Percentiles rank a stretch among this genome's conserved stretches.
Conservation (phyloP, 2,329 filamentous ascomycete genomes). For the Venturia effusa region DNA sequence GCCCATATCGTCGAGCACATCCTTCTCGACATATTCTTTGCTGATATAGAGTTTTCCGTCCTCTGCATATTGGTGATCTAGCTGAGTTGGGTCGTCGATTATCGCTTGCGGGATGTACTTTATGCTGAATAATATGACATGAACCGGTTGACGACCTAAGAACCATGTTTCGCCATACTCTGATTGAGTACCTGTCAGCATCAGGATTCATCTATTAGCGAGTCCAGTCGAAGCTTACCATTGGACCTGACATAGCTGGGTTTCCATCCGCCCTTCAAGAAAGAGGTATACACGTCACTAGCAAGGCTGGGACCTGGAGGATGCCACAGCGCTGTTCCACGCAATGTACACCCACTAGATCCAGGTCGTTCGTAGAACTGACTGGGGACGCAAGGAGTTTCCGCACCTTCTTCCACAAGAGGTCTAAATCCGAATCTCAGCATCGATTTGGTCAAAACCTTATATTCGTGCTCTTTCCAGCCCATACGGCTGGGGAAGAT, state of each 20-base stretch:
- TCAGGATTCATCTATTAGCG: background rate
- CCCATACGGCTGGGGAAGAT: constrained; percentile 2
- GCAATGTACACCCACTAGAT: background rate
- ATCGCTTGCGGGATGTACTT: constrained; percentile 7
- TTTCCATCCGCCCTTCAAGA: constrained; percentile 4
- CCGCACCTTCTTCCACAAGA: background rate
- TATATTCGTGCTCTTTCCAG: constrained; percentile 8
- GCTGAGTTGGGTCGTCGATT: background rate
- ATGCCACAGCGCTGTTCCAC: constrained; percentile 7
- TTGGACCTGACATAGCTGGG: constrained; percentile 2
- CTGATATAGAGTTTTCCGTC: constrained; percentile 6
- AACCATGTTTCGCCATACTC: constrained; percentile 4
- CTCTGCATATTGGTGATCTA: constrained; percentile 1
- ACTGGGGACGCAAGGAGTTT: constrained; percentile 1
- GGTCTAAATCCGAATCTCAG: background rate
- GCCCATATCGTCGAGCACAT: constrained; percentile 1
- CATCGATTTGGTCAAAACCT: constrained; percentile 5
- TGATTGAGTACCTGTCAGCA: background rate
- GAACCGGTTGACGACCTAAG: constrained; percentile 3
- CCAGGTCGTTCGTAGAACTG: constrained; percentile 8
- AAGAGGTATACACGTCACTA: background rate
- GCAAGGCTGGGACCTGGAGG: constrained; percentile 3
- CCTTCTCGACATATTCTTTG: constrained; percentile 7
- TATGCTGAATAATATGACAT: constrained; percentile 5
- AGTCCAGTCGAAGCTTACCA: background rate